Percentiles rank a stretch among this genome's conserved stretches.
These are phyloP conservation scores for Zygosaccharomyces kombuchaensis DNA, from an alignment of 805 yeast genomes.

Conservation along the genomic window DNA sequence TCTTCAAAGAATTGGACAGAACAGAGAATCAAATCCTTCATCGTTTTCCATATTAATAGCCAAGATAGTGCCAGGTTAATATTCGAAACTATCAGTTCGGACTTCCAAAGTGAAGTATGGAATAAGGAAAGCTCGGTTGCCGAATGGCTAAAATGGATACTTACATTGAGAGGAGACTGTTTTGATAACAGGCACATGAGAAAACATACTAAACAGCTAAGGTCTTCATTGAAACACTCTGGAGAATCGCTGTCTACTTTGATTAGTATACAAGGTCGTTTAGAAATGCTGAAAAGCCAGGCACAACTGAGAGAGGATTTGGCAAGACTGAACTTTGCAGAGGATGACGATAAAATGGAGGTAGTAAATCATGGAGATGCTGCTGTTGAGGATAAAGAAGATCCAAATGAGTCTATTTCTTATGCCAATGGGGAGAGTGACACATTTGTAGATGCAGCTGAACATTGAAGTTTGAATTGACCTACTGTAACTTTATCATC, in stretches of 20 bases:
- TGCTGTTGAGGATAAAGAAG: conserved; percentile 40
- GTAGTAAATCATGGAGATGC: conserved; percentile 28
- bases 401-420: conserved; percentile 31
- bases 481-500: not conserved
- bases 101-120: conserved; percentile 39
- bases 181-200: conserved; percentile 18
- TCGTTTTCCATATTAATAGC: conserved; percentile 37
- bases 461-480: conserved; percentile 14
- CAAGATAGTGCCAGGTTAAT: conserved; percentile 41
- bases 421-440: conserved; percentile 45
- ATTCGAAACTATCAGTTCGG: conserved; percentile 44
- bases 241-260: conserved; percentile 60
- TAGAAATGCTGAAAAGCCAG: conserved; percentile 74
- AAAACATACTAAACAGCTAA: conserved; percentile 51
- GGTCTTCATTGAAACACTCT: conserved; percentile 52
- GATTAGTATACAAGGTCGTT: conserved; percentile 78
- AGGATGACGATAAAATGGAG: conserved; percentile 33
- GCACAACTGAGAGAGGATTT: conserved; percentile 59
- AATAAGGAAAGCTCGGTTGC: conserved; percentile 24
- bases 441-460: conserved; percentile 39
- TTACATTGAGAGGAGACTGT: conserved; percentile 57
- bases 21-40: conserved; percentile 28
- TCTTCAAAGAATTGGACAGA: conserved; percentile 29
- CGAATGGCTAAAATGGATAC: conserved; percentile 78
- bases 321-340: conserved; percentile 36